Evolutionary conservation across 2,329 filamentous ascomycete species (phyloP).

Genomic region (Ophiocordyceps camponoti-rufipedis): DNA sequence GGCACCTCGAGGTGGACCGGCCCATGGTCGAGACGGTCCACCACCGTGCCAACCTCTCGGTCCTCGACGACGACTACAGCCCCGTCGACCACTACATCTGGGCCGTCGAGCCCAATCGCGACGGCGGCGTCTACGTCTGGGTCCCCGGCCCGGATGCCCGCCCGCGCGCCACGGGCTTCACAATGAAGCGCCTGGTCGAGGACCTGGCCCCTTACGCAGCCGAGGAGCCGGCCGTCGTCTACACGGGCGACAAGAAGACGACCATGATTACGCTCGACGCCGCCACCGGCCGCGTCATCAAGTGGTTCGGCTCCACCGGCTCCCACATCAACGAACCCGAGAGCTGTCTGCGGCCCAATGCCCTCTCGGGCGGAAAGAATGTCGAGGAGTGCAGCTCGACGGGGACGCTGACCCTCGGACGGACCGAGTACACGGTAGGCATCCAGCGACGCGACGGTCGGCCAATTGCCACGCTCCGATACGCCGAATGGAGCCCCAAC

Average conservation of each 20-base stretch:
- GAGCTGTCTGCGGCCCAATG: constrained; percentile 56
- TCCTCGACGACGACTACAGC: constrained; percentile 37
- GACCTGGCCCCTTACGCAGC: constrained; percentile 61
- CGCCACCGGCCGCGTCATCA: constrained; percentile 62
- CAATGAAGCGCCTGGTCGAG: constrained; percentile 78
- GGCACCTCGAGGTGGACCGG: constrained; percentile 68
- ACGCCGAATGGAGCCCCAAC: constrained; percentile 89
- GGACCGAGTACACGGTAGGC: constrained; percentile 76
- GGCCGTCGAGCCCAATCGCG: constrained; percentile 82
- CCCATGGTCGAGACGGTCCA: constrained; percentile 87
- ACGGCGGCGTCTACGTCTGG: constrained; percentile 79
- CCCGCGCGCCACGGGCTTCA: constrained; percentile 48
- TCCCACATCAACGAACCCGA: constrained; percentile 49
- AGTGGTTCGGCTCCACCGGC: constrained; percentile 64
- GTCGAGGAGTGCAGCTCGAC: constrained; percentile 61
- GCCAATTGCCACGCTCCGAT: constrained; percentile 74
- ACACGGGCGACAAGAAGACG: constrained; percentile 82
- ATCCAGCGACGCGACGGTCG: constrained; percentile 62
- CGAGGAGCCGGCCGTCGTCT: constrained; percentile 61
- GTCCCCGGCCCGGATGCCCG: constrained; percentile 42
- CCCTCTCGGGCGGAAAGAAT: constrained; percentile 40
- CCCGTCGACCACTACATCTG: constrained; percentile 76
- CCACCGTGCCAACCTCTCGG: constrained; percentile 49
- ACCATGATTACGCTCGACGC: constrained; percentile 82
- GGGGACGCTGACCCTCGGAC: constrained; percentile 66